Conservation (phyloP, 192 early-diverging fungal genomes). For the Diversispora eburnea region DNA sequence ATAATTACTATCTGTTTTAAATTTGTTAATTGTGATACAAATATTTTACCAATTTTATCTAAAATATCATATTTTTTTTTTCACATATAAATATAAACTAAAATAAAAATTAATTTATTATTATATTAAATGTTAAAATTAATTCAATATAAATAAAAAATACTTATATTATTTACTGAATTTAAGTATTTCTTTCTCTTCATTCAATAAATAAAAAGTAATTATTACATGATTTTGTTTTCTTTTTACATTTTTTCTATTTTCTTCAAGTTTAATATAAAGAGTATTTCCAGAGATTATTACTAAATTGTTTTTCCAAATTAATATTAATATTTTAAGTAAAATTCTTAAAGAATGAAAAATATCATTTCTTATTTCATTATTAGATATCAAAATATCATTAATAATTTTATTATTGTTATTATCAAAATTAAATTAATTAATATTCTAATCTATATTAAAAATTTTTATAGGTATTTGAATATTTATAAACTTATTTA, state of each 20-base stretch:
- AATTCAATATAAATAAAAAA: too few species aligned
- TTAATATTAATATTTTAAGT: not conserved
- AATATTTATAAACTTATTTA: too few species aligned
- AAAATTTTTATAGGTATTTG: too few species aligned
- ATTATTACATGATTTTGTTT: not conserved
- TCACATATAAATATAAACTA: not conserved
- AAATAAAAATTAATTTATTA: too few species aligned
- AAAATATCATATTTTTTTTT: not conserved
- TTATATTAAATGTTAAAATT: too few species aligned
- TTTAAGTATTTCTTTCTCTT: not conserved
- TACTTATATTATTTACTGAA: not conserved
- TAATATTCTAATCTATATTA: too few species aligned
- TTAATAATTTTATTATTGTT: too few species aligned
- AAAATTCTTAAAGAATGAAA: not conserved
- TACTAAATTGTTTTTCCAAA: not conserved
- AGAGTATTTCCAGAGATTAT: not conserved
- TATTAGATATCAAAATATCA: too few species aligned
- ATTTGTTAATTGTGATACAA: too few species aligned
- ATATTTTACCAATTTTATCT: too few species aligned
- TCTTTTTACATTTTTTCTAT: not conserved
- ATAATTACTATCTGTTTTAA: too few species aligned
- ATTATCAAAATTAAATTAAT: too few species aligned
- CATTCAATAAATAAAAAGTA: conserved; percentile 4
- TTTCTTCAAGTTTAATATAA: not conserved
- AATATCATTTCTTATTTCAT: not conserved